These are phyloP conservation scores for Russula sp. DNA, from an alignment of 768 basidiomycete species.

Conservation along the genomic window DNA sequence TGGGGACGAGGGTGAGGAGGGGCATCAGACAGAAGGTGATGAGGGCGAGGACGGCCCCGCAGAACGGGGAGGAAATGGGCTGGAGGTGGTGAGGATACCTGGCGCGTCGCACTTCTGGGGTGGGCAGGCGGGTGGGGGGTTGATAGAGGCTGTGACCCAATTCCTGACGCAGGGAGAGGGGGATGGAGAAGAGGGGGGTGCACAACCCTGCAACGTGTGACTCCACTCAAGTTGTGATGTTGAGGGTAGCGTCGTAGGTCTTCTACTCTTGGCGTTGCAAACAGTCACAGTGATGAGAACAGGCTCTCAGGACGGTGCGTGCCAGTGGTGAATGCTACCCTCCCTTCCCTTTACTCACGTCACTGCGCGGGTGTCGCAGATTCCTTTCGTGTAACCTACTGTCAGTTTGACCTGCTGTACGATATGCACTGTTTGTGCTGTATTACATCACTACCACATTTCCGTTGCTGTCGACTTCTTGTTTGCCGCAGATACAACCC, in stretches of 20 bases:
- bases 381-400: not conserved
- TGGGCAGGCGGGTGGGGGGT: conserved; percentile 15
- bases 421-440: not conserved
- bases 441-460: not conserved
- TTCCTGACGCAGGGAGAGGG: conserved; percentile 7
- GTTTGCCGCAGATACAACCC: not conserved
- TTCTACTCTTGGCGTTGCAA: not conserved
- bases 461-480: not conserved
- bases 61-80: conserved; percentile 4
- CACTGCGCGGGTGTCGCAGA: not conserved
- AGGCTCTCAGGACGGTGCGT: not conserved
- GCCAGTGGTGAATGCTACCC: not conserved
- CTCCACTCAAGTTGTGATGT: not conserved
- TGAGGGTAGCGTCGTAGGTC: too few relatives aligned
- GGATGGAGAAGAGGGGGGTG: not conserved
- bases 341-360: not conserved
- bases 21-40: not conserved
- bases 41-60: not conserved
- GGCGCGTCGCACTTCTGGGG: conserved; percentile 24
- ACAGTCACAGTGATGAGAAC: not conserved
- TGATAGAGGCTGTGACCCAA: conserved; percentile 19
- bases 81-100: conserved; percentile 20
- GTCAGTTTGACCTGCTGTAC: not conserved
- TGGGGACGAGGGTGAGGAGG: not conserved
- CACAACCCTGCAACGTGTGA: not conserved